Evolutionary conservation across 2,329 filamentous ascomycete species (phyloP), one percentile per base, ranked within the genome.

Genomic region (Sarocladiaceae sp.): DNA sequence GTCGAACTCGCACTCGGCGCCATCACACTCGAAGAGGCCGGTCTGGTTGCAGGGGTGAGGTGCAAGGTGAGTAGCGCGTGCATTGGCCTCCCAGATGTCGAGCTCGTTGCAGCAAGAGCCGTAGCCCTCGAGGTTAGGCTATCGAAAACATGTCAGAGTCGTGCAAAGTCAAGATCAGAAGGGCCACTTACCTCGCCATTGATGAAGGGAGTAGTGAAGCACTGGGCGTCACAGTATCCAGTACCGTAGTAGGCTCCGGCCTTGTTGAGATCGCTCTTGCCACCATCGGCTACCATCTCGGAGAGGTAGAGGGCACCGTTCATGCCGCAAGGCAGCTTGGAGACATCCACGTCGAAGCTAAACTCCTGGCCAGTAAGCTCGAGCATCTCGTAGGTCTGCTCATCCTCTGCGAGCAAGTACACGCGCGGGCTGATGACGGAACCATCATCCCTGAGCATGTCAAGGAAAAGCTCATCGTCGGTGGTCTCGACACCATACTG

Each of bases 241-340:
- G 79, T 82, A 35, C 83, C 83, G 55, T 81, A 83, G 51, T 73
- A 70, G 3, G 83, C 80, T 53, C 83, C 83, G 23, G 76, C 82
- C 52, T 74, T 73, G 66, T 81, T 83, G 51, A 66, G 71, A 0
- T 72, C 61, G 60, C 76, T 79, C 59, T 74, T 56, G 29, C 83
- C 84, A 58, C 86, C 86, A 59, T 84, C 79, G 8, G 73, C 68
- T 12, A 79, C 74, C 72, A 75, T 75, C 64, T 74, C 71, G 18
- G 68, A 71, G 15, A 87, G 77, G 67, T 87, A 87, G 26, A 87
- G 64, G 18, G 84, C 83, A 54, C 83, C 83, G 64, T 88, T 87
- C 62, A 87, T 71, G 52, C 84, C 84, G 57, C 85, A 88, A 13
- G 81, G 79, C 26, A 87, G 71, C 57, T 78, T 75, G 23, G 81